A percentile compares a stretch with the other conserved stretches of the same genome.
Evolutionary conservation across 345 rosid genomes (phyloP).

Genomic region (Arabidopsis thaliana): DNA sequence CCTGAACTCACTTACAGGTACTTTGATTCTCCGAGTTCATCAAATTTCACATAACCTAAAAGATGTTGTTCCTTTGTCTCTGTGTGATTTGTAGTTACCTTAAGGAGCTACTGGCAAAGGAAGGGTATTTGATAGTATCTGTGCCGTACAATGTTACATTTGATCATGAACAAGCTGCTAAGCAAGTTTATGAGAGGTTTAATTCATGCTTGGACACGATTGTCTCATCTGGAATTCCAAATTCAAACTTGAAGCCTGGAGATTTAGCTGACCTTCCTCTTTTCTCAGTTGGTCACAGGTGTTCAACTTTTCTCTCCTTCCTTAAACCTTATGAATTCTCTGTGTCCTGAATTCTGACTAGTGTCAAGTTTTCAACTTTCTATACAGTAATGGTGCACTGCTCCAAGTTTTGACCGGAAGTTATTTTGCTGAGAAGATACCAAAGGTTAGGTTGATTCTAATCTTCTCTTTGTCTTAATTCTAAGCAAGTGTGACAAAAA

Average conservation of each 20-base stretch:
- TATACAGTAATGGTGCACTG: slow-evolving; percentile 88
- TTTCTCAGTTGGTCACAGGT: slow-evolving; percentile 94
- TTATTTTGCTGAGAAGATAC: slow-evolving; percentile 84
- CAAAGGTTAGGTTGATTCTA: slow-evolving; percentile 64
- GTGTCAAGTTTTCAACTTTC: slow-evolving; percentile 25
- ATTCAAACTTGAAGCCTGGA: slow-evolving; percentile 53
- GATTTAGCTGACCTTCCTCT: slow-evolving; percentile 72
- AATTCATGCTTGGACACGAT: slow-evolving; percentile 68
- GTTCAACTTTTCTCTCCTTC: slow-evolving; percentile 1
- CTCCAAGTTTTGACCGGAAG: slow-evolving; percentile 88
- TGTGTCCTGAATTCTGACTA: slow-evolving; percentile 5
- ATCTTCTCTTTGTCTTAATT: slow-evolving; percentile 34
- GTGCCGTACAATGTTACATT: slow-evolving; percentile 94
- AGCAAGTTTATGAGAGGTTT: slow-evolving; percentile 73
- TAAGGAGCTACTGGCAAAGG: slow-evolving; percentile 81
- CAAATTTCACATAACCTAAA: neutral
- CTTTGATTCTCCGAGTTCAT: slow-evolving; percentile 1
- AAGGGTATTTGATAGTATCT: slow-evolving; percentile 76
- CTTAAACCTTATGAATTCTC: neutral
- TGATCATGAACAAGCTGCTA: slow-evolving; percentile 82
- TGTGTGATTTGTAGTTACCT: slow-evolving; percentile 55
- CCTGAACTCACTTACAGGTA: slow-evolving; percentile 93
- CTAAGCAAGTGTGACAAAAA: slow-evolving; percentile 52
- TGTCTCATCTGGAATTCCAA: slow-evolving; percentile 66
- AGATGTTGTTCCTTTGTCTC: neutral